Conservation (phyloP, 495 filamentous ascomycete species). For the Tuber microsphaerosporum region DNA sequence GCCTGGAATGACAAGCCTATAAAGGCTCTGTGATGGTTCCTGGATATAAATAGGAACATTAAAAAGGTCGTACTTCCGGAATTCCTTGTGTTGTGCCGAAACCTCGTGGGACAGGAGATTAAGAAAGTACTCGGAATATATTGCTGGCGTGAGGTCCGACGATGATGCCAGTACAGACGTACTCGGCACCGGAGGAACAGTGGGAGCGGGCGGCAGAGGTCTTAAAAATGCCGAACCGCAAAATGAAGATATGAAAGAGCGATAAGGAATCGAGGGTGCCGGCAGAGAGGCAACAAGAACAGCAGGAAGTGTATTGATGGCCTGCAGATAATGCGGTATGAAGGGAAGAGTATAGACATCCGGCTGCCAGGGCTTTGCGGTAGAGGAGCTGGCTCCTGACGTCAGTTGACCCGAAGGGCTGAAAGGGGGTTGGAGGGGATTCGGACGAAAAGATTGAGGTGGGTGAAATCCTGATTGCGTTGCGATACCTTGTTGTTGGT, state of each 20-base stretch:
- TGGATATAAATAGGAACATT: conserved; percentile 34
- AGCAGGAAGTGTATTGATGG: conserved; percentile 37
- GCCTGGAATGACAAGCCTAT: conserved; percentile 43
- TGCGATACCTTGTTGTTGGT: conserved; percentile 10
- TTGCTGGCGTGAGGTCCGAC: conserved; percentile 24
- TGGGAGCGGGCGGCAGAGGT: conserved; percentile 26
- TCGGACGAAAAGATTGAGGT: conserved; percentile 28
- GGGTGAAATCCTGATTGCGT: conserved; percentile 21
- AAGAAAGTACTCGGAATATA: conserved; percentile 33
- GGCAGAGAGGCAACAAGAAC: conserved; percentile 29
- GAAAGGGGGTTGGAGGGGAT: conserved; percentile 30
- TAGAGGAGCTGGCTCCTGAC: conserved; percentile 16
- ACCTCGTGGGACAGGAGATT: conserved; percentile 35
- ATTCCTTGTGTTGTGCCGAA: conserved; percentile 27
- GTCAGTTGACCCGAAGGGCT: conserved; percentile 27
- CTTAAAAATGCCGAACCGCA: conserved; percentile 37
- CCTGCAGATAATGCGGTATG: conserved; percentile 36
- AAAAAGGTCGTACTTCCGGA: conserved; percentile 39
- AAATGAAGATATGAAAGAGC: conserved; percentile 37
- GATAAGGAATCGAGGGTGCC: conserved; percentile 34
- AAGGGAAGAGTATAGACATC: conserved; percentile 42
- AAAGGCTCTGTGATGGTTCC: conserved; percentile 30
- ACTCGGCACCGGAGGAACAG: conserved; percentile 24
- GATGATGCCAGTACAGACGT: conserved; percentile 26
- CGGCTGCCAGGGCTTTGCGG: conserved; percentile 36